phyloP scores from a whole-genome alignment of 2,329 filamentous ascomycete species.

The Fusarium duplospermum region DNA sequence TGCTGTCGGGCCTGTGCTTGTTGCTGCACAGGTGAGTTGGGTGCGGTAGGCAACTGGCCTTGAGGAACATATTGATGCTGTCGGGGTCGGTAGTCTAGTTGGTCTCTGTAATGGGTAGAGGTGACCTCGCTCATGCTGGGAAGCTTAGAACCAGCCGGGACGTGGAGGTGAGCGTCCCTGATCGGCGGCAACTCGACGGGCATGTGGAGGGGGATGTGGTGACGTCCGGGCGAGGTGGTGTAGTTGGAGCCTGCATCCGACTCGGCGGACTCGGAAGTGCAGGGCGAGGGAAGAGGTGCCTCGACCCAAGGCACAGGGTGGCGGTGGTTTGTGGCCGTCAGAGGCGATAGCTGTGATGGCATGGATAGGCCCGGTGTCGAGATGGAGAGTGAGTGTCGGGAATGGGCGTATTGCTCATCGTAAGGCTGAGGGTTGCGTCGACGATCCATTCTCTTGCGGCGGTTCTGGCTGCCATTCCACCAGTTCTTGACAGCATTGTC shows the following conservation, averaged over 20 bases:
- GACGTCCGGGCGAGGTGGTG: conserved; percentile 66
- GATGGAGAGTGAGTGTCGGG: conserved; percentile 47
- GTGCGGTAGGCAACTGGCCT: conserved; percentile 44
- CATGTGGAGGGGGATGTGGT: conserved; percentile 50
- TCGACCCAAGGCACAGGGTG: conserved; percentile 44
- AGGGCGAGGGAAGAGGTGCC: conserved; percentile 52
- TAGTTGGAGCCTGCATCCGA: conserved; percentile 76
- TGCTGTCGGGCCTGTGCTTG: conserved; percentile 23
- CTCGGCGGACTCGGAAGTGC: conserved; percentile 61
- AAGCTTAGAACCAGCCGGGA: conserved; percentile 38
- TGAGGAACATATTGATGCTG: conserved; percentile 22
- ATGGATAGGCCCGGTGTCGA: conserved; percentile 31
- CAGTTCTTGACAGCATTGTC: conserved; percentile 98
- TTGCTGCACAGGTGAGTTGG: conserved; percentile 43
- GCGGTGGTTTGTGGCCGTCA: conserved; percentile 34
- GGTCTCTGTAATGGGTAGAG: conserved; percentile 21
- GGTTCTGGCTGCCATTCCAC: conserved; percentile 96
- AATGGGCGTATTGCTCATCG: conserved; percentile 37
- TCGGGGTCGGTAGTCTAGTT: conserved; percentile 23
- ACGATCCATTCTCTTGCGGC: conserved; percentile 67
- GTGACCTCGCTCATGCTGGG: conserved; percentile 44
- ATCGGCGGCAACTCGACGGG: conserved; percentile 58
- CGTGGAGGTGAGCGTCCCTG: conserved; percentile 9
- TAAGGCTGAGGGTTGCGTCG: conserved; percentile 46
- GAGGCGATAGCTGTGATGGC: conserved; percentile 28